A percentile compares a stretch with the other conserved stretches of the same genome.
Conservation (phyloP, 306 rosid genomes). For the Lathyrus oleraceus region DNA sequence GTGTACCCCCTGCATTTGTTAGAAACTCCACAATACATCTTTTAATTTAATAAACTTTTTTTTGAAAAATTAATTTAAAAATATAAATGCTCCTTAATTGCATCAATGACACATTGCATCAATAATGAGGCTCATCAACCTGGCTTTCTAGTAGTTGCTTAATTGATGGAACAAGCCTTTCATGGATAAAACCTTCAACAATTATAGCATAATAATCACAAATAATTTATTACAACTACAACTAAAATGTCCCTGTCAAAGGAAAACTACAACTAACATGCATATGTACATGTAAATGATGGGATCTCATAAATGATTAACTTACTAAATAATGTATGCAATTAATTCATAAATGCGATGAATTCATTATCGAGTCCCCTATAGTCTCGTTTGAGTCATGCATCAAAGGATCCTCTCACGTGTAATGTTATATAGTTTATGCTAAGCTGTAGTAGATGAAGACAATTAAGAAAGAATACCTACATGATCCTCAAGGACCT, state of each 20-base stretch:
- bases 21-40: too few relatives aligned
- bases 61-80: neutral
- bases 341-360: neutral
- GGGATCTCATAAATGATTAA: conserved; percentile 3
- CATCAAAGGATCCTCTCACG: neutral
- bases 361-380: neutral
- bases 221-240: neutral
- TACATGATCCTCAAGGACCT: neutral
- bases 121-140: conserved; percentile 12
- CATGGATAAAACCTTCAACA: conserved; percentile 7
- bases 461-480: neutral
- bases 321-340: too few relatives aligned
- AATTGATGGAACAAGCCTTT: neutral
- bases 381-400: neutral
- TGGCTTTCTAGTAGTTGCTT: conserved; percentile 4
- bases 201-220: neutral
- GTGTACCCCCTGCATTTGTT: too few relatives aligned
- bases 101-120: neutral
- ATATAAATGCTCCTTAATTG: neutral
- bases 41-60: too few relatives aligned
- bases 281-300: neutral
- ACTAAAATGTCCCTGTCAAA: neutral
- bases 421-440: conserved; percentile 4
- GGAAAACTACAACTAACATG: conserved; percentile 3
- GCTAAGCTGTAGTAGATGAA: conserved; percentile 7